Percentiles rank a stretch among this genome's conserved stretches.
Evolutionary conservation across 1,284 basidiomycete species (phyloP).

Genomic region (Baeospora myosura): DNA sequence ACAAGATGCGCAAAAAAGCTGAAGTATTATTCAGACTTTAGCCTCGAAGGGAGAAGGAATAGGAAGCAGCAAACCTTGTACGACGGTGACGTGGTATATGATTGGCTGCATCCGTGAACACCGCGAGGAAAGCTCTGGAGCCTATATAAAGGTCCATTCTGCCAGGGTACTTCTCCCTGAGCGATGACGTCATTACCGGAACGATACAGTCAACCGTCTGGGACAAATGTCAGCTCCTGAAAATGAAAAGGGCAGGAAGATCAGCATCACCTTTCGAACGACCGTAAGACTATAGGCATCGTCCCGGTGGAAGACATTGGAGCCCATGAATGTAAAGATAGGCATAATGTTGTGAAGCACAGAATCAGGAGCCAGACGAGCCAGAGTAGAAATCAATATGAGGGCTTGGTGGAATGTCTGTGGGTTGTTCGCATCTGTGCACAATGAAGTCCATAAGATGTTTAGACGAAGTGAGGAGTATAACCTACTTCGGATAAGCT

Average conservation of each 20-base stretch:
- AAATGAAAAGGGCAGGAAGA: neutral
- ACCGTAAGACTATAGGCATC: slow-evolving; percentile 94
- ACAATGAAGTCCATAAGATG: neutral
- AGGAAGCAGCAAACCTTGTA: slow-evolving; percentile 49
- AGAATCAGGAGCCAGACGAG: slow-evolving; percentile 81
- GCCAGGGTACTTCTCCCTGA: slow-evolving; percentile 47
- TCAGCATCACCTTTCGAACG: slow-evolving; percentile 70
- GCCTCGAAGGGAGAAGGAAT: slow-evolving; percentile 6
- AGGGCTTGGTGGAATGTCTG: slow-evolving; percentile 93
- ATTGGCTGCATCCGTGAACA: slow-evolving; percentile 83
- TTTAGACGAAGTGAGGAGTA: slow-evolving; percentile 3
- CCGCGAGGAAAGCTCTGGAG: slow-evolving; percentile 70
- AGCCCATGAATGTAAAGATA: slow-evolving; percentile 98
- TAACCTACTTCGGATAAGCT: slow-evolving; percentile 71
- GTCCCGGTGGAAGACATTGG: slow-evolving; percentile 92
- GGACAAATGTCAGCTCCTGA: slow-evolving; percentile 7
- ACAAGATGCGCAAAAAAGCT: slow-evolving; percentile 92
- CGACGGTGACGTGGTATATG: slow-evolving; percentile 87
- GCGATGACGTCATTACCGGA: slow-evolving; percentile 82
- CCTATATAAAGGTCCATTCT: slow-evolving; percentile 59
- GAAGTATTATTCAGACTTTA: slow-evolving; percentile 18
- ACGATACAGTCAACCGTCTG: slow-evolving; percentile 91
- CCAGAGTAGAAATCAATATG: slow-evolving; percentile 82
- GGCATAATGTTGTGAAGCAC: slow-evolving; percentile 97
- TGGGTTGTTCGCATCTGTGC: slow-evolving; percentile 77